Evolutionary conservation across 192 early-diverging fungal genomes (phyloP).

Genomic region (Podila minutissima): DNA sequence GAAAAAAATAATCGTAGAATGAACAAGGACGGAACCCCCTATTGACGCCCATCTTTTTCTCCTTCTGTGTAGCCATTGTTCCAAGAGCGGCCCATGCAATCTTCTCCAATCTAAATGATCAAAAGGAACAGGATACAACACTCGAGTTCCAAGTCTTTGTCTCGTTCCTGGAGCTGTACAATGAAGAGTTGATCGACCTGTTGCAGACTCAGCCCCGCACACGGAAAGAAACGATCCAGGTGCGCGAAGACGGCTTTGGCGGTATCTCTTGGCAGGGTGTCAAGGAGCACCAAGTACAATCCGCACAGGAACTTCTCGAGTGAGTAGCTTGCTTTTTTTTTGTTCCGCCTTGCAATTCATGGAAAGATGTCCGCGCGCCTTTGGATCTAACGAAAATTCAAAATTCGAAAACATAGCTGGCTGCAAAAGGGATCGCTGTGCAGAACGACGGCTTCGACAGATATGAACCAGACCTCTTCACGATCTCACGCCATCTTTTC

Average conservation of each 20-base stretch:
- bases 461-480: conserved; percentile 94
- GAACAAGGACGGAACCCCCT: background rate
- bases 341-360: background rate
- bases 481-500: conserved; percentile 97
- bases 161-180: conserved; percentile 96
- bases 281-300: conserved; percentile 75
- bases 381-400: too few species aligned
- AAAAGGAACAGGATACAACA: conserved; percentile 46
- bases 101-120: conserved; percentile 54
- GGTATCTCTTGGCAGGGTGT: conserved; percentile 89
- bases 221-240: conserved; percentile 50
- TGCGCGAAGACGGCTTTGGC: conserved; percentile 88
- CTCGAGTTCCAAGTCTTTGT: conserved; percentile 67
- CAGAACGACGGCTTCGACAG: conserved; percentile 87
- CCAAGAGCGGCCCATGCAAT: conserved; percentile 72
- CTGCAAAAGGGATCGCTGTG: conserved; percentile 62
- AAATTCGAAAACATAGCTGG: conserved; percentile 35
- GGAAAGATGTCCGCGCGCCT: background rate
- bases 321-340: conserved; percentile 15
- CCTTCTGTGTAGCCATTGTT: conserved; percentile 66
- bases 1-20: background rate
- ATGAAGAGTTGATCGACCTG: conserved; percentile 95
- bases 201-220: conserved; percentile 56
- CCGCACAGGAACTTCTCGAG: conserved; percentile 73
- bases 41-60: background rate